These are phyloP conservation scores for Beauveria sp. DNA, from an alignment of 2,329 filamentous ascomycete genomes.

Conservation along the genomic window DNA sequence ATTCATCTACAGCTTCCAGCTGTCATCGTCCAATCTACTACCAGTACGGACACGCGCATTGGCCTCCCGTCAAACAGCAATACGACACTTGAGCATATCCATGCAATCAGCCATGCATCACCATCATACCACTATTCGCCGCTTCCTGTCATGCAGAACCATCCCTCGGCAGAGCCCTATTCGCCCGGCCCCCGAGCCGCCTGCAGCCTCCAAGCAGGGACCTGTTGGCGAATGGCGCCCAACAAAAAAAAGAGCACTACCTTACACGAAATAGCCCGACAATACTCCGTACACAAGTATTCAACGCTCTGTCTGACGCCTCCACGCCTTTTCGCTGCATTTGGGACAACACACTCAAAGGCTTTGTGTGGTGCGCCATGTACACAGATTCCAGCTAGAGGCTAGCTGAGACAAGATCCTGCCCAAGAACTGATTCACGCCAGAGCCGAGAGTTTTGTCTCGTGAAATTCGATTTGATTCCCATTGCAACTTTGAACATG, in stretches of 20 bases:
- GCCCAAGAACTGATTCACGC: background rate
- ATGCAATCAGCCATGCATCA: background rate
- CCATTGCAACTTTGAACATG: background rate
- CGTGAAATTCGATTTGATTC: background rate
- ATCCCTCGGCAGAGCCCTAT: background rate
- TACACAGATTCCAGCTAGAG: background rate
- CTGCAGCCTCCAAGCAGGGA: background rate
- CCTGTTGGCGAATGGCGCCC: background rate
- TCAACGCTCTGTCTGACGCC: background rate
- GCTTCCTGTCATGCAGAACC: background rate
- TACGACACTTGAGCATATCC: background rate
- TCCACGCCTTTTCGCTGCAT: background rate
- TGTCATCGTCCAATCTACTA: too few relatives aligned
- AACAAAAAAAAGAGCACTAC: background rate
- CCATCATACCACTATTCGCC: background rate
- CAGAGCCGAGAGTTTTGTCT: background rate
- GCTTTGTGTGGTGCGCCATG: background rate
- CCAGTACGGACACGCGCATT: background rate
- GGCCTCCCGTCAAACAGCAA: background rate
- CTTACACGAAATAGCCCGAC: background rate
- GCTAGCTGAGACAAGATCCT: constrained; percentile 3
- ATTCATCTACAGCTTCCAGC: background rate
- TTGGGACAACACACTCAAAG: background rate
- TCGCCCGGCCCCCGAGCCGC: background rate
- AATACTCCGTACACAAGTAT: background rate